Percentiles rank a stretch among this genome's conserved stretches.
phyloP scores from a whole-genome alignment of 495 filamentous ascomycete species.

The Penicillium roqueforti region DNA sequence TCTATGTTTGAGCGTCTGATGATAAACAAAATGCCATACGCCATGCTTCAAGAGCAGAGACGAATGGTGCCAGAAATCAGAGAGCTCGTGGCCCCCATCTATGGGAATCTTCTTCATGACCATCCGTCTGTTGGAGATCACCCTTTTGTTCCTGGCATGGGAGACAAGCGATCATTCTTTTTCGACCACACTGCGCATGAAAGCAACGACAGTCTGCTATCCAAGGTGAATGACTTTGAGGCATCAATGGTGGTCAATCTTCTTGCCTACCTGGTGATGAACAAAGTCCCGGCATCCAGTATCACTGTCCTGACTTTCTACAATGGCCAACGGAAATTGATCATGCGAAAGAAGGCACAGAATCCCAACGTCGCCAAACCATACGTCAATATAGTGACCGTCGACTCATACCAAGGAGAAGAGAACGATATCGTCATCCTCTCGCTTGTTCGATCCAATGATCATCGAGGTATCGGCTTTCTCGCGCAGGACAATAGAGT shows the following conservation, averaged over 20 bases:
- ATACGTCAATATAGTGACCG: constrained; percentile 68
- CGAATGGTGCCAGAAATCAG: constrained; percentile 74
- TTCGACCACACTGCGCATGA: constrained; percentile 72
- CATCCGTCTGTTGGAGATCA: constrained; percentile 61
- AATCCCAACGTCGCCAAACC: constrained; percentile 36
- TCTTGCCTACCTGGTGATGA: constrained; percentile 65
- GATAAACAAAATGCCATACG: constrained; percentile 60
- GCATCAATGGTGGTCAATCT: constrained; percentile 74
- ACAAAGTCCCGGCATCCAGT: constrained; percentile 51
- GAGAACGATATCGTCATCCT: constrained; percentile 85
- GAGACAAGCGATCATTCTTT: constrained; percentile 60
- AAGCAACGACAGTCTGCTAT: constrained; percentile 57
- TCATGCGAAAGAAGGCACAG: constrained; percentile 35
- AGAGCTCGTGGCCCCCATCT: constrained; percentile 60
- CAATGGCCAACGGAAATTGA: constrained; percentile 71
- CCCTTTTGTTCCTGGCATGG: constrained; percentile 74
- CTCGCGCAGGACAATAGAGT: constrained; percentile 70
- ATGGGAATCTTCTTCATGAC: constrained; percentile 57
- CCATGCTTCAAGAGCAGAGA: constrained; percentile 56
- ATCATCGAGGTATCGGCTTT: constrained; percentile 58
- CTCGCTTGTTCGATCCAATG: constrained; percentile 76
- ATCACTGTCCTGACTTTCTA: constrained; percentile 93
- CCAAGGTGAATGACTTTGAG: constrained; percentile 68
- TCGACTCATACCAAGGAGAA: constrained; percentile 93
- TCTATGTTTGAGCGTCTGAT: constrained; percentile 79